Percentiles rank a stretch among this genome's conserved stretches.
Evolutionary conservation across 192 early-diverging fungal genomes (phyloP).

Genomic region (Podila minutissima): DNA sequence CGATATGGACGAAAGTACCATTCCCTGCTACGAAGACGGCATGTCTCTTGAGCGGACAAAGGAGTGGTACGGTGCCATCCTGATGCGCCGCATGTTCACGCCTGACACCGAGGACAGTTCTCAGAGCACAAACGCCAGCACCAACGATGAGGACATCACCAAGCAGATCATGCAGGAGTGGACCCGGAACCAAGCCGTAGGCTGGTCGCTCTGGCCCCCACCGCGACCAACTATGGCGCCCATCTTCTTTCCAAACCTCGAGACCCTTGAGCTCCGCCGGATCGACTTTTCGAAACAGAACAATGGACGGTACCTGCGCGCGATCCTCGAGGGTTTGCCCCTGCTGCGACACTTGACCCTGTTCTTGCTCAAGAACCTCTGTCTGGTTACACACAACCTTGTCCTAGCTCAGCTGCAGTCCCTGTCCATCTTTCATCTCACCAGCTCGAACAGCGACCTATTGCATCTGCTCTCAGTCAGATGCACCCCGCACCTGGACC

Average conservation of each 20-base stretch:
- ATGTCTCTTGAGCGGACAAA: neutral
- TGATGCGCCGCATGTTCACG: neutral
- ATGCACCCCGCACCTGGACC: neutral
- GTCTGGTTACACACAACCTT: neutral
- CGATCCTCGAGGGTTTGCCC: neutral
- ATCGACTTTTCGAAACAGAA: neutral
- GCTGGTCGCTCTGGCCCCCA: neutral
- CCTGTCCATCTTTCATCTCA: neutral
- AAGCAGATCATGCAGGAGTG: neutral
- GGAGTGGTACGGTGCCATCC: neutral
- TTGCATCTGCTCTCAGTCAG: neutral
- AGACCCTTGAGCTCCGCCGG: neutral
- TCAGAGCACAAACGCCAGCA: neutral
- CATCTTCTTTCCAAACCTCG: neutral
- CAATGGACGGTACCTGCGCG: neutral
- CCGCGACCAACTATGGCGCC: neutral
- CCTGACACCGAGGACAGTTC: neutral
- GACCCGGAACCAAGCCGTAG: neutral
- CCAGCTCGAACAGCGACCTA: neutral
- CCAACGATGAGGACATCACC: neutral
- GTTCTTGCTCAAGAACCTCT: neutral
- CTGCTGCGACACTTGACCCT: neutral
- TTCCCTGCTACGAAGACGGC: neutral
- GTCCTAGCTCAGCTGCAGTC: neutral
- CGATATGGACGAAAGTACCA: neutral